phyloP scores from a whole-genome alignment of 768 basidiomycete genomes.

The Rhodotorula toruloides region DNA sequence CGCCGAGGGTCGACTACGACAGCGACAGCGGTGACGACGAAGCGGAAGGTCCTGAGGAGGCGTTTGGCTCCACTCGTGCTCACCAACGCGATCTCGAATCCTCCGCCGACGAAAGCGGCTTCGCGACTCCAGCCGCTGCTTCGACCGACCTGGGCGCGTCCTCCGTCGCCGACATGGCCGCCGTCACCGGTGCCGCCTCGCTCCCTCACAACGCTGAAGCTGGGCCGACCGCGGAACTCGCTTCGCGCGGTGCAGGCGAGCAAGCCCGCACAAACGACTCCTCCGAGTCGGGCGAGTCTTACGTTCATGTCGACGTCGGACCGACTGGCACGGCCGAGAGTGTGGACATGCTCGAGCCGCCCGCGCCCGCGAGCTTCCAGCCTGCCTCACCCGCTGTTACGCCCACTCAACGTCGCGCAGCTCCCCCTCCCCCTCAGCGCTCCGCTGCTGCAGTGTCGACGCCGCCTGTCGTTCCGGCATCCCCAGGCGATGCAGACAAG shows the following conservation, averaged over 20 bases:
- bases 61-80: background rate
- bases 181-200: background rate
- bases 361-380: slow-evolving; percentile 10
- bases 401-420: slow-evolving; percentile 8
- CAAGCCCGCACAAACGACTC: background rate
- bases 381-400: background rate
- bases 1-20: background rate
- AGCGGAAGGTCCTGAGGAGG: slow-evolving; percentile 19
- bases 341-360: slow-evolving; percentile 6
- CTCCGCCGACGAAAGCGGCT: background rate
- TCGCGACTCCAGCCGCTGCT: background rate
- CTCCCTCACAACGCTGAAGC: background rate
- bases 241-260: background rate
- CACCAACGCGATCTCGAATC: background rate
- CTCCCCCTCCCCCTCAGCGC: slow-evolving; percentile 20
- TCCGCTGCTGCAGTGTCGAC: background rate
- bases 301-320: slow-evolving; percentile 30
- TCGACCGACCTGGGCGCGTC: background rate
- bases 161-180: background rate
- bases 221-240: background rate
- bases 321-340: slow-evolving; percentile 6
- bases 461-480: background rate
- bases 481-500: background rate
- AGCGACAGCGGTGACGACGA: slow-evolving; percentile 6
- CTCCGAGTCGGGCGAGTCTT: slow-evolving; percentile 35